phyloP scores from a whole-genome alignment of 805 yeast species.

The Cyberlindnera suaveolens region DNA sequence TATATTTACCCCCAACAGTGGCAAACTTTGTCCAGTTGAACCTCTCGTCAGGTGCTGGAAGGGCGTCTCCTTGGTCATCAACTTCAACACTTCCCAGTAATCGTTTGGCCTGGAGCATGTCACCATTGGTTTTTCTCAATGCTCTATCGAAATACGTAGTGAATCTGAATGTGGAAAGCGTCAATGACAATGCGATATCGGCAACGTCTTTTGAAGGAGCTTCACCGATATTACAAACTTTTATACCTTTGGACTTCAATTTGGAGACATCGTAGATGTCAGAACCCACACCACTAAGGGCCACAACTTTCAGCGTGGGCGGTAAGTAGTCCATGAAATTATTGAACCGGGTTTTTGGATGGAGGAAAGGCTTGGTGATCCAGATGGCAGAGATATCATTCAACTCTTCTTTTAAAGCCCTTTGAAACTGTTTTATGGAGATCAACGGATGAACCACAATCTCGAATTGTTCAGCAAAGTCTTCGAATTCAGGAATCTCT shows the following conservation, averaged over 20 bases:
- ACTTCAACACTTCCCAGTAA: constrained; percentile 26
- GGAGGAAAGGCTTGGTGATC: constrained; percentile 49
- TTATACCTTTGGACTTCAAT: constrained; percentile 41
- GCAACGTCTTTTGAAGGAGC: constrained; percentile 63
- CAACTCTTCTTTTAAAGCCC: constrained; percentile 31
- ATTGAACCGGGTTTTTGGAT: constrained; percentile 33
- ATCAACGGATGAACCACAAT: constrained; percentile 16
- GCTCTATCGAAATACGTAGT: constrained; percentile 39
- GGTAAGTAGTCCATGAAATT: constrained; percentile 42
- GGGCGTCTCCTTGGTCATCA: constrained; percentile 28
- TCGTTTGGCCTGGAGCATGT: constrained; percentile 39
- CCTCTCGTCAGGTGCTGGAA: constrained; percentile 25
- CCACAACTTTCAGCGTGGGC: constrained; percentile 36
- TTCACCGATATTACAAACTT: constrained; percentile 55
- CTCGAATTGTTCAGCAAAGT: constrained; percentile 34
- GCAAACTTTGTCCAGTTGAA: constrained; percentile 35
- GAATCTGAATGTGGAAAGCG: constrained; percentile 55
- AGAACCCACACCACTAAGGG: constrained; percentile 55
- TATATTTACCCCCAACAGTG: constrained; percentile 37
- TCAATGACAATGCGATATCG: constrained; percentile 55
- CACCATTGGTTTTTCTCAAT: constrained; percentile 29
- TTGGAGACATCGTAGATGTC: constrained; percentile 43
- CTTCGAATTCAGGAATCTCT: constrained; percentile 38
- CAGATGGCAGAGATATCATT: constrained; percentile 44
- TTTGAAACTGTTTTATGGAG: constrained; percentile 33